These are phyloP conservation scores for Candida sp. DNA, from an alignment of 1,139 yeast genomes.

Conservation along the genomic window DNA sequence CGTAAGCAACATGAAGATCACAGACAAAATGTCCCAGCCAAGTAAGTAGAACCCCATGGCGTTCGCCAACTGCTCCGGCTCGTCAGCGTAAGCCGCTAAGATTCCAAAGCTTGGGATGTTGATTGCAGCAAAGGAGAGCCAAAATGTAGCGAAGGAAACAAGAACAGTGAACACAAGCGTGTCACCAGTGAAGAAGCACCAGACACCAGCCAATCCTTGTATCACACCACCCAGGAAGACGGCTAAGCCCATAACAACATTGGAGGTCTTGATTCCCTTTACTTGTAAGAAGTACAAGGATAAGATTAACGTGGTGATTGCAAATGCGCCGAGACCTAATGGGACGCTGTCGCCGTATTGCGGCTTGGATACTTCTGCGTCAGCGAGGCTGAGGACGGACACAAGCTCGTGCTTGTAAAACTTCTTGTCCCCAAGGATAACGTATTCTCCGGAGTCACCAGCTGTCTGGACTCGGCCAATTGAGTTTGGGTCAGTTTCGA, in stretches of 20 bases:
- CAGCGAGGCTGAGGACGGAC: slow-evolving; percentile 29
- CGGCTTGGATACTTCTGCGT: slow-evolving; percentile 24
- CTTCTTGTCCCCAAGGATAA: slow-evolving; percentile 33
- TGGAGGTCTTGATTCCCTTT: slow-evolving; percentile 40
- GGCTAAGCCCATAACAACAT: slow-evolving; percentile 47
- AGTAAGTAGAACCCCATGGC: slow-evolving; percentile 48
- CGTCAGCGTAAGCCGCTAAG: slow-evolving; percentile 52
- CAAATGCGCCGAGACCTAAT: slow-evolving; percentile 60
- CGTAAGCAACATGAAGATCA: slow-evolving; percentile 41
- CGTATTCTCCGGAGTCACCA: slow-evolving; percentile 27
- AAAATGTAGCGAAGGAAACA: slow-evolving; percentile 47
- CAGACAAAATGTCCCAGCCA: slow-evolving; percentile 50
- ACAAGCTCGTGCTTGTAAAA: slow-evolving; percentile 29
- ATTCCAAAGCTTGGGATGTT: slow-evolving; percentile 52
- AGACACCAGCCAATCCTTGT: slow-evolving; percentile 54
- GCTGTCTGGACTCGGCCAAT: slow-evolving; percentile 20
- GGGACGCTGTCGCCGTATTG: slow-evolving; percentile 63
- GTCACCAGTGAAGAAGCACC: slow-evolving; percentile 50
- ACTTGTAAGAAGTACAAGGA: slow-evolving; percentile 47
- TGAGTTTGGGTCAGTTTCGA: neutral
- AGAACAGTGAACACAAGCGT: slow-evolving; percentile 49
- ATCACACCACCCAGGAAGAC: slow-evolving; percentile 52
- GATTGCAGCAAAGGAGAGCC: slow-evolving; percentile 46
- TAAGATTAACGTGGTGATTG: slow-evolving; percentile 51
- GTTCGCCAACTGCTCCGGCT: slow-evolving; percentile 27